Evolutionary conservation across 2,329 filamentous ascomycete genomes (phyloP).

Genomic region (Phialophora tarda): DNA sequence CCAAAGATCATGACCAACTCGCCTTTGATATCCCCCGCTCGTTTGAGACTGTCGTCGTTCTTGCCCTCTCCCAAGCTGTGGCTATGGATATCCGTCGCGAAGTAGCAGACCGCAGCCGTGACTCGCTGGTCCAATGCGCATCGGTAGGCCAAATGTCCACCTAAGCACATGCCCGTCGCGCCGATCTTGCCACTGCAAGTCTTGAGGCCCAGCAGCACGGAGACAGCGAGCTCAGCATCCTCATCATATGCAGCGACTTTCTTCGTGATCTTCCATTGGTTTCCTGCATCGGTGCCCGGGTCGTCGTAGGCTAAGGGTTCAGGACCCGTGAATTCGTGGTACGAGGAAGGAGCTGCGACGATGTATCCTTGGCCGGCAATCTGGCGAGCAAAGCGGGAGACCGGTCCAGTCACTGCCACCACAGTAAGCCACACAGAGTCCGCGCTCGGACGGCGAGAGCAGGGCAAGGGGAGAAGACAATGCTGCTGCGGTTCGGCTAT

Average conservation of each 20-base stretch:
- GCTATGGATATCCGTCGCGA: conserved; percentile 88
- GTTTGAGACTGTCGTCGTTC: conserved; percentile 65
- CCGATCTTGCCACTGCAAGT: conserved; percentile 84
- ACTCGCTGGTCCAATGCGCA: conserved; percentile 77
- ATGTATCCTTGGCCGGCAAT: conserved; percentile 94
- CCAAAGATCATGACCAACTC: conserved; percentile 92
- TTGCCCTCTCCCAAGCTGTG: conserved; percentile 73
- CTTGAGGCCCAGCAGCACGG: conserved; percentile 71
- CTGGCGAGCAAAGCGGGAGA: conserved; percentile 85
- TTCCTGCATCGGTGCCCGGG: conserved; percentile 85
- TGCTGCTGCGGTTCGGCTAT: conserved; percentile 10
- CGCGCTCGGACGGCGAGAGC: neutral
- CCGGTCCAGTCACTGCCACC: conserved; percentile 79
- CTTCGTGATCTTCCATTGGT: conserved; percentile 83
- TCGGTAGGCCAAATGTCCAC: conserved; percentile 81
- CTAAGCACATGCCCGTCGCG: conserved; percentile 88
- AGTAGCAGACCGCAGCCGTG: conserved; percentile 80
- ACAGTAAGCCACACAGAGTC: neutral
- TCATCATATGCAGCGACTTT: conserved; percentile 84
- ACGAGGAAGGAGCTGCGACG: conserved; percentile 85
- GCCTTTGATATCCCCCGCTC: conserved; percentile 71
- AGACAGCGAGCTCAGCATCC: conserved; percentile 71
- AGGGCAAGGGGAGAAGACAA: neutral
- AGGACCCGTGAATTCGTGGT: conserved; percentile 90
- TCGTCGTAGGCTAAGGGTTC: conserved; percentile 84